phyloP scores from a whole-genome alignment of 2,329 filamentous ascomycete genomes.

The Exserohilum turcica region DNA sequence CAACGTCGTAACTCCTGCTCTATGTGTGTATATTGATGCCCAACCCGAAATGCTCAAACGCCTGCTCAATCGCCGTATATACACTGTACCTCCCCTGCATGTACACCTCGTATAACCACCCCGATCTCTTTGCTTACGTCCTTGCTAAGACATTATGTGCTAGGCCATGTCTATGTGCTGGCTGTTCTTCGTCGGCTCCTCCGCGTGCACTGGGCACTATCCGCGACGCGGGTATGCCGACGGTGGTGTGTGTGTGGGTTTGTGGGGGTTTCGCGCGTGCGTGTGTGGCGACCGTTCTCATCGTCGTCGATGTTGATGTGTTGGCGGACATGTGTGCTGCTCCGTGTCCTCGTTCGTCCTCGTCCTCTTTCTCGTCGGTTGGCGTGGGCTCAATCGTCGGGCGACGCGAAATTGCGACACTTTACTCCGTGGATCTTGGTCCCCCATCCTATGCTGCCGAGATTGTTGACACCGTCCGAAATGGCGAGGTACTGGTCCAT shows the following conservation, averaged over 20 bases:
- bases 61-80: not conserved
- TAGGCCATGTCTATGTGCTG: not conserved
- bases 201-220: not conserved
- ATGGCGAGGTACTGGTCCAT: slow-evolving; percentile 28
- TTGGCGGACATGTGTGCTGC: not conserved
- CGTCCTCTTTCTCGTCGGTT: not conserved
- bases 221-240: not conserved
- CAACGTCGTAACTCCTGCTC: slow-evolving; percentile 2
- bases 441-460: slow-evolving; percentile 37
- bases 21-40: not conserved
- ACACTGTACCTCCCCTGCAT: not conserved
- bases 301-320: not conserved
- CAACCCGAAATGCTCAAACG: not conserved
- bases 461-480: slow-evolving; percentile 41
- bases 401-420: slow-evolving; percentile 28
- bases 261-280: not conserved
- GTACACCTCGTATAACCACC: not conserved
- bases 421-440: slow-evolving; percentile 35
- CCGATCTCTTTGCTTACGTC: not conserved
- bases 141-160: not conserved
- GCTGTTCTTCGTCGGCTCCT: not conserved
- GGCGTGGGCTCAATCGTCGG: slow-evolving; percentile 10
- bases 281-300: not conserved
- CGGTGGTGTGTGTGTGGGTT: not conserved
- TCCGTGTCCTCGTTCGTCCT: not conserved